phyloP scores from a whole-genome alignment of 441 rosid species.

The Populus trichocarpa region DNA sequence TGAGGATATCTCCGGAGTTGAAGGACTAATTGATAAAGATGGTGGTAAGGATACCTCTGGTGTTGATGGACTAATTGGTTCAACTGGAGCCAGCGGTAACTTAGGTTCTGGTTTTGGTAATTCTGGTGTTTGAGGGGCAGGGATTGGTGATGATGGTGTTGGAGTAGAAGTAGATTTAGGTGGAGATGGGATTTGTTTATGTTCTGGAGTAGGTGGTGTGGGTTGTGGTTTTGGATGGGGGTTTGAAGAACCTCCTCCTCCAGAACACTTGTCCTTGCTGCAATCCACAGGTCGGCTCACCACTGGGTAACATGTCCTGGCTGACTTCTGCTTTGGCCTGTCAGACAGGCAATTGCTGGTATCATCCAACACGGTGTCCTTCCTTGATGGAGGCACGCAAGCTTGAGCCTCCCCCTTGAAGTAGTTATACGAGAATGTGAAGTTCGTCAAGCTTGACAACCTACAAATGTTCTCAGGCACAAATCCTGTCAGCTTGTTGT shows the following conservation, averaged over 20 bases:
- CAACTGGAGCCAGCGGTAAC: background rate
- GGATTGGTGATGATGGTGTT: slow-evolving; percentile 14
- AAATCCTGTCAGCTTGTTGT: slow-evolving; percentile 59
- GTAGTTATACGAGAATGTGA: slow-evolving; percentile 57
- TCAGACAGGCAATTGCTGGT: slow-evolving; percentile 50
- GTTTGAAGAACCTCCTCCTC: slow-evolving; percentile 27
- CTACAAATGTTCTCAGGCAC: slow-evolving; percentile 51
- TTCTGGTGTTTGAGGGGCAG: slow-evolving; percentile 17
- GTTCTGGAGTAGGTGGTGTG: slow-evolving; percentile 4
- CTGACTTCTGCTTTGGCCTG: slow-evolving; percentile 46
- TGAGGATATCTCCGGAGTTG: too few species aligned
- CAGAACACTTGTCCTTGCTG: slow-evolving; percentile 53
- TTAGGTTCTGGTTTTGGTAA: slow-evolving; percentile 6
- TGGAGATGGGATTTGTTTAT: slow-evolving; percentile 11
- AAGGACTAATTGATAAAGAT: background rate
- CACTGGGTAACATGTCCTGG: slow-evolving; percentile 41
- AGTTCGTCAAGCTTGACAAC: slow-evolving; percentile 49
- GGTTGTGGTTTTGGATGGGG: background rate
- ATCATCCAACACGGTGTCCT: slow-evolving; percentile 46
- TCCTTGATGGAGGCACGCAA: slow-evolving; percentile 38
- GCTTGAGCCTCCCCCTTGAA: slow-evolving; percentile 48
- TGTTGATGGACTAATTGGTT: background rate
- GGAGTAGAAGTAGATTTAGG: slow-evolving; percentile 11
- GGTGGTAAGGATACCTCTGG: background rate
- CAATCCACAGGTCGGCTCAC: slow-evolving; percentile 67